These are phyloP conservation scores for Paramyrothecium sp. DNA, from an alignment of 2,329 filamentous ascomycete species.

Conservation along the genomic window DNA sequence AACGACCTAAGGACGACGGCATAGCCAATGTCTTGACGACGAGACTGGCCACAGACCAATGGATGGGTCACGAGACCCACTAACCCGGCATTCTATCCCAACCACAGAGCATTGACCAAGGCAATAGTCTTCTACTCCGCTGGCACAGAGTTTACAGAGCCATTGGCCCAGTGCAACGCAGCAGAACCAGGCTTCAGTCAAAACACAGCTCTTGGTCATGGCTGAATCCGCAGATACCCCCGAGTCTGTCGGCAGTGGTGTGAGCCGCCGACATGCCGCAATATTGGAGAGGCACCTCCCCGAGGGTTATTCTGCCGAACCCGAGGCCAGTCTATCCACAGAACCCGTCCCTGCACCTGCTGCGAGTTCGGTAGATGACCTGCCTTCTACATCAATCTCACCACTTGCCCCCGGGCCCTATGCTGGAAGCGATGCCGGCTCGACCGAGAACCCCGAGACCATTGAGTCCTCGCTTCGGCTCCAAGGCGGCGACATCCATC, in stretches of 20 bases:
- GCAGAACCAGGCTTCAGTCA: too few relatives aligned
- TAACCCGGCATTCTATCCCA: too few relatives aligned
- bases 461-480: constrained; percentile 64
- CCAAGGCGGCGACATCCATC: constrained; percentile 76
- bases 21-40: too few relatives aligned
- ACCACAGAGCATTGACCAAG: too few relatives aligned
- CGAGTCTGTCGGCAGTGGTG: constrained; percentile 22
- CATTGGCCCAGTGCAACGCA: too few relatives aligned
- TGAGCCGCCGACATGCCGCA: constrained; percentile 28
- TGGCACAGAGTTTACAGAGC: too few relatives aligned
- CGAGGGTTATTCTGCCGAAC: constrained; percentile 37
- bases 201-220: constrained; percentile 15
- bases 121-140: too few relatives aligned
- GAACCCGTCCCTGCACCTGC: constrained; percentile 7
- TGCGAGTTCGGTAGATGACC: constrained; percentile 3
- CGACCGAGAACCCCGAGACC: constrained; percentile 34
- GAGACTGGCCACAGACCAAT: too few relatives aligned
- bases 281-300: constrained; percentile 36
- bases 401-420: constrained; percentile 12
- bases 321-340: constrained; percentile 29
- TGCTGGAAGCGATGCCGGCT: constrained; percentile 6
- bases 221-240: constrained; percentile 21
- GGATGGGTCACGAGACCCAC: too few relatives aligned
- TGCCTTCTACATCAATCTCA: constrained; percentile 11
- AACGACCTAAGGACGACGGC: too few relatives aligned